Percentiles rank a stretch among this genome's conserved stretches.
phyloP scores from a whole-genome alignment of 2,329 filamentous ascomycete species.

The Penicillium sp. region DNA sequence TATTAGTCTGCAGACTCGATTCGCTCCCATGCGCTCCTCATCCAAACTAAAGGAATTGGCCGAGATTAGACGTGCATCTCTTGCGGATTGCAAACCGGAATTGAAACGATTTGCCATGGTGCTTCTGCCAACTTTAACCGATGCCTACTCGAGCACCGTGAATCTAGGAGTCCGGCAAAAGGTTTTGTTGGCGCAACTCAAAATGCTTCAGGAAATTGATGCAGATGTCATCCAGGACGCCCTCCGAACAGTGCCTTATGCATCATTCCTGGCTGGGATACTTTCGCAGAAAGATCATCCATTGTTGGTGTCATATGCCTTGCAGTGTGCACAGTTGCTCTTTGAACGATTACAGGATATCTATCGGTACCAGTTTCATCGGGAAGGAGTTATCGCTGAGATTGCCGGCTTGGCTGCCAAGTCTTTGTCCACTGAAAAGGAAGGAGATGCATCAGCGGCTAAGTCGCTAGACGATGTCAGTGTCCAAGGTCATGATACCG shows the following conservation, averaged over 20 bases:
- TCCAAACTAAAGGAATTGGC: slow-evolving; percentile 52
- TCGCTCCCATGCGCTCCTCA: slow-evolving; percentile 26
- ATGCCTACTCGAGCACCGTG: slow-evolving; percentile 96
- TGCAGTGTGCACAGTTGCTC: slow-evolving; percentile 86
- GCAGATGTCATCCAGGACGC: slow-evolving; percentile 78
- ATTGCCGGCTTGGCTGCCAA: slow-evolving; percentile 71
- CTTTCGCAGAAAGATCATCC: slow-evolving; percentile 92
- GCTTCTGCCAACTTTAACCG: slow-evolving; percentile 87
- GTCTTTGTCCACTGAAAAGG: slow-evolving; percentile 26
- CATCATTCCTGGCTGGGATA: slow-evolving; percentile 92
- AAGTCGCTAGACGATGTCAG: slow-evolving; percentile 20
- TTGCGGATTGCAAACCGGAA: slow-evolving; percentile 78
- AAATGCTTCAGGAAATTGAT: slow-evolving; percentile 97
- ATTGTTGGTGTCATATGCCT: slow-evolving; percentile 75
- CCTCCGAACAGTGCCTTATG: slow-evolving; percentile 82
- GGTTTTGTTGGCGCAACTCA: slow-evolving; percentile 89
- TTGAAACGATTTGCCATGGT: slow-evolving; percentile 91
- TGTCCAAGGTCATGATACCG: slow-evolving; percentile 16
- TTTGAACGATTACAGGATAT: slow-evolving; percentile 78
- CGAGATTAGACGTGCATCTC: slow-evolving; percentile 74
- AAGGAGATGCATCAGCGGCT: slow-evolving; percentile 16
- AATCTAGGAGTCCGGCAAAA: slow-evolving; percentile 93
- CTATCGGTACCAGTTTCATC: slow-evolving; percentile 94
- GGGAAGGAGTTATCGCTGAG: slow-evolving; percentile 90
- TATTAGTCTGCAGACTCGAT: slow-evolving; percentile 41